phyloP scores from a whole-genome alignment of 2,329 filamentous ascomycete genomes.

The Macrophomina phaseolina region DNA sequence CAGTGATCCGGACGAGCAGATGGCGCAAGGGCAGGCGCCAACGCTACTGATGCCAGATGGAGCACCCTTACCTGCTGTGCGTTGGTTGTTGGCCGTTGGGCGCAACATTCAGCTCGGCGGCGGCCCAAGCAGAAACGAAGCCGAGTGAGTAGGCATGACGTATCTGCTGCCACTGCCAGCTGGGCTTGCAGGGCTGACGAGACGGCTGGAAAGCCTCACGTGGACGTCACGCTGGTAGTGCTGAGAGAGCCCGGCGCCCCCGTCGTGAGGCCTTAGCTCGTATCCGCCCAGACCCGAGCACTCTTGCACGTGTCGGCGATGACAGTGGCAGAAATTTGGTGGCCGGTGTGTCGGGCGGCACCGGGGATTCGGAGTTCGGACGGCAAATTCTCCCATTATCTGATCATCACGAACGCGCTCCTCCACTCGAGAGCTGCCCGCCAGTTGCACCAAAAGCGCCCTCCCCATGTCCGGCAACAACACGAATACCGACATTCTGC shows the following conservation, averaged over 20 bases:
- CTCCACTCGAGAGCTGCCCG: constrained; percentile 15
- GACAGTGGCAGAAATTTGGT: not conserved
- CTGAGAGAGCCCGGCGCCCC: too few species aligned
- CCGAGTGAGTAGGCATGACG: constrained; percentile 1
- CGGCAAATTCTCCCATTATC: constrained; percentile 25
- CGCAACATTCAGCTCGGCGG: not conserved
- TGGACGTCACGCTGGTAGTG: not conserved
- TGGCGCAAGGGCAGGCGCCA: constrained; percentile 1
- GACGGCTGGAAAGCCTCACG: not conserved
- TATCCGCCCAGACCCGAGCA: not conserved
- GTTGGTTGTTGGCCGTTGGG: not conserved
- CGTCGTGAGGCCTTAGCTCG: not conserved
- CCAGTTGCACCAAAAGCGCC: not conserved
- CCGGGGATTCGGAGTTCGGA: constrained; percentile 9
- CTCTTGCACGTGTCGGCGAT: not conserved
- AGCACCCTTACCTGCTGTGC: not conserved
- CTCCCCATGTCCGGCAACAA: constrained; percentile 47
- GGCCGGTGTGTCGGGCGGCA: not conserved
- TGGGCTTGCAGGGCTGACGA: not conserved
- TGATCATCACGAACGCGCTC: constrained; percentile 15
- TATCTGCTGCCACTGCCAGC: not conserved
- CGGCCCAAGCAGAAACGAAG: constrained; percentile 3
- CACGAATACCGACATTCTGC: constrained; percentile 62
- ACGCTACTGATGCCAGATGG: constrained; percentile 7
- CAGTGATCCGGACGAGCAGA: not conserved